Evolutionary conservation across 1,284 basidiomycete species (phyloP).

Genomic region (Bjerkandera adusta): DNA sequence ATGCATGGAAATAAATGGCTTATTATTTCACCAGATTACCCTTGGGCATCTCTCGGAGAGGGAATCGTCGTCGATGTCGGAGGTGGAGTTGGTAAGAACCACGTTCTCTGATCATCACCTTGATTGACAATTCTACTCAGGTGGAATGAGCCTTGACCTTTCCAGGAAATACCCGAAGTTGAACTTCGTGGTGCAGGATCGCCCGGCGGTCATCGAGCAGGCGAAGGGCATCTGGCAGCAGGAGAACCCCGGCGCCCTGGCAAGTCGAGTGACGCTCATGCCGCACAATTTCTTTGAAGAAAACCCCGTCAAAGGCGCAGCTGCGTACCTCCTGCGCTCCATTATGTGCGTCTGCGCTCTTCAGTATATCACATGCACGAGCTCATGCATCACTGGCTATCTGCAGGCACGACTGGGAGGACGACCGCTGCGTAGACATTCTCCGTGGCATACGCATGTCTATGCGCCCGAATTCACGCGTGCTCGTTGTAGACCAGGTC

Average conservation of each 20-base stretch:
- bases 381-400: not conserved
- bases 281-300: constrained; percentile 32
- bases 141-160: constrained; percentile 16
- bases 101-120: too few species aligned
- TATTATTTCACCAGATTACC: too few species aligned
- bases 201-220: constrained; percentile 13
- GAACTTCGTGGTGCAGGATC: constrained; percentile 23
- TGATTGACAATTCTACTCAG: not conserved
- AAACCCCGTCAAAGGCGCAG: constrained; percentile 27
- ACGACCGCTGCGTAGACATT: constrained; percentile 12
- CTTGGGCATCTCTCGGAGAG: constrained; percentile 15
- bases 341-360: constrained; percentile 24
- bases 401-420: constrained; percentile 18
- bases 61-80: constrained; percentile 16
- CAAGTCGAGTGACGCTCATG: constrained; percentile 13
- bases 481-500: constrained; percentile 10
- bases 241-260: constrained; percentile 12
- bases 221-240: constrained; percentile 14
- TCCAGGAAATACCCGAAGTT: constrained; percentile 16
- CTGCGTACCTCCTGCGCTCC: constrained; percentile 26
- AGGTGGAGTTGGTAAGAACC: constrained; percentile 17
- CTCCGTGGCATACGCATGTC: constrained; percentile 7
- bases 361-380: not conserved
- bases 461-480: constrained; percentile 12
- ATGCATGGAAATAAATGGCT: too few species aligned